Percentiles rank a stretch among this genome's conserved stretches.
These are phyloP conservation scores for Nakazawaea wyomingensis DNA, from an alignment of 805 yeast species.

Conservation along the genomic window DNA sequence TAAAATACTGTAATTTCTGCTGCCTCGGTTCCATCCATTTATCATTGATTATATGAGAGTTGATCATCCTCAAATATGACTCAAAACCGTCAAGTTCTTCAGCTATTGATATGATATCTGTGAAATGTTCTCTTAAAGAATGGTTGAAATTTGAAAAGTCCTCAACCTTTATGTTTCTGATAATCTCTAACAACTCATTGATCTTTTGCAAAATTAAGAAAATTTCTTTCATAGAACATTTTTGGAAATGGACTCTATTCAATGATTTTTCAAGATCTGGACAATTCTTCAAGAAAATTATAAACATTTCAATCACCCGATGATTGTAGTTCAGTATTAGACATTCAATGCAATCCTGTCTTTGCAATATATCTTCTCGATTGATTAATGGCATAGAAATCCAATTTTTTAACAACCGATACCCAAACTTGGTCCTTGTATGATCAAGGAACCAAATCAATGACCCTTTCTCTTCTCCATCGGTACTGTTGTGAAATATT, in stretches of 20 bases:
- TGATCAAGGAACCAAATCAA: constrained; percentile 77
- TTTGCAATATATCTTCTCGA: constrained; percentile 45
- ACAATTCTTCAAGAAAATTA: constrained; percentile 23
- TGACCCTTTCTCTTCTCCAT: constrained; percentile 56
- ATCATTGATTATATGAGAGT: constrained; percentile 46
- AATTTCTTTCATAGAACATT: constrained; percentile 55
- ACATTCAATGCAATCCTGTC: constrained; percentile 58
- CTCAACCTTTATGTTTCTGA: constrained; percentile 24
- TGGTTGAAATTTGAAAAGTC: constrained; percentile 21
- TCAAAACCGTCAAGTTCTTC: constrained; percentile 22
- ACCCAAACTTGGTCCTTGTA: constrained; percentile 75
- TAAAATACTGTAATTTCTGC: constrained; percentile 41
- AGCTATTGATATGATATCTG: constrained; percentile 14
- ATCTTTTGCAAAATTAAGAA: constrained; percentile 47
- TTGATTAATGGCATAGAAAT: constrained; percentile 63
- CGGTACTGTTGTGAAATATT: constrained; percentile 62
- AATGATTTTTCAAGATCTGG: constrained; percentile 59
- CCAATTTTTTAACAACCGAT: constrained; percentile 66
- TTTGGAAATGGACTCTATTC: constrained; percentile 54
- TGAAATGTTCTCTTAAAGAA: constrained; percentile 19
- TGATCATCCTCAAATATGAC: constrained; percentile 42
- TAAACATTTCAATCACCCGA: constrained; percentile 27
- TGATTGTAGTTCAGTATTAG: constrained; percentile 34
- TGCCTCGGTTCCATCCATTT: constrained; percentile 37
- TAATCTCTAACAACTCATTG: constrained; percentile 37